Evolutionary conservation across 441 rosid genomes (phyloP).

Genomic region (Macaranga tanarius): DNA sequence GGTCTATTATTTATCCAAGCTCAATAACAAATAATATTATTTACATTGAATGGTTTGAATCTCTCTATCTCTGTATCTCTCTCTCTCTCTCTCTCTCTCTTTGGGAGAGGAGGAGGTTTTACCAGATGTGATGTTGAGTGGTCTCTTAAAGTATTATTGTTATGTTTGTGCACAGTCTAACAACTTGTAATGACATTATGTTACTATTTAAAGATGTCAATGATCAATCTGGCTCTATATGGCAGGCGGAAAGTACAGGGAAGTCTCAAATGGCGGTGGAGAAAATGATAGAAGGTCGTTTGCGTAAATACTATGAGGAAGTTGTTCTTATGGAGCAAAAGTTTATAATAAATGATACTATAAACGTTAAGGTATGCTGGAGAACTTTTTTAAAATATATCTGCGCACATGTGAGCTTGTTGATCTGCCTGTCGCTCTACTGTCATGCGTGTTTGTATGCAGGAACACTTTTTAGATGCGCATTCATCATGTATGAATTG

Average conservation of each 20-base stretch:
- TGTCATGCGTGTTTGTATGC: no score
- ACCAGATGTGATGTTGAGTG: not conserved
- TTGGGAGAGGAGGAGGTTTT: not conserved
- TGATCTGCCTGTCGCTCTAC: not conserved
- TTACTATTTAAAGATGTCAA: constrained; percentile 9
- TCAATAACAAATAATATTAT: not conserved
- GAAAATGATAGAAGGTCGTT: constrained; percentile 93
- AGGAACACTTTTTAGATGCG: not conserved
- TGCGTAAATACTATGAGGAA: constrained; percentile 89
- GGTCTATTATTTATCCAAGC: not conserved
- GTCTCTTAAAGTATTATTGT: not conserved
- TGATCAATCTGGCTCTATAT: constrained; percentile 18
- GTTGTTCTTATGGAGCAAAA: constrained; percentile 89
- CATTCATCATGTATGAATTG: not conserved
- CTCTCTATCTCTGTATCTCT: no score
- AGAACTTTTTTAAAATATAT: constrained; percentile 4
- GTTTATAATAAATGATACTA: constrained; percentile 61
- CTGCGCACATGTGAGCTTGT: not conserved
- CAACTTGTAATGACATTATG: not conserved
- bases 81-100: not conserved
- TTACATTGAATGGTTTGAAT: not conserved
- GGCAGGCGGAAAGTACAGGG: constrained; percentile 87
- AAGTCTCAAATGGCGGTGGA: constrained; percentile 77
- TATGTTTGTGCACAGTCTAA: no score
- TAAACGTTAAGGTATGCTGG: constrained; percentile 59